These are phyloP conservation scores for Nicotiana rustica DNA, from an alignment of 305 asterid species.

Conservation along the genomic window DNA sequence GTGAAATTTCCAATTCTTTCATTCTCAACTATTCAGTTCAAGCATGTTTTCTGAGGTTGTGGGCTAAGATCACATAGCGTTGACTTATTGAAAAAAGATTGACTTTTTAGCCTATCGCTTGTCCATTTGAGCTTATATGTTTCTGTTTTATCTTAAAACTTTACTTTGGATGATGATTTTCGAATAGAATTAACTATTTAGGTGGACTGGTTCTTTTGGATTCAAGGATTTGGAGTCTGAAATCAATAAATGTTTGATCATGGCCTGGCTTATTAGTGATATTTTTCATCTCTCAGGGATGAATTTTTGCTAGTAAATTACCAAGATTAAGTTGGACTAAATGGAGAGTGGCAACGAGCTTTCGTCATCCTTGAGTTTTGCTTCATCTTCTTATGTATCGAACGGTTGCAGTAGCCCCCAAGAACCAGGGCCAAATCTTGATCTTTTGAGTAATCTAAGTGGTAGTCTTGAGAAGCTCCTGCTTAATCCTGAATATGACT, in stretches of 20 bases:
- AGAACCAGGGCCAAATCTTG: slow-evolving; percentile 55
- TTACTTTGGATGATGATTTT: neutral
- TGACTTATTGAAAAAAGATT: slow-evolving; percentile 10
- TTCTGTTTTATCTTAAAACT: slow-evolving; percentile 8
- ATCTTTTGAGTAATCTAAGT: slow-evolving; percentile 64
- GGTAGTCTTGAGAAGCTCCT: slow-evolving; percentile 69
- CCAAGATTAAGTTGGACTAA: slow-evolving; percentile 3
- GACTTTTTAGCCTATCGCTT: neutral
- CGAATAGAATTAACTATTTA: neutral
- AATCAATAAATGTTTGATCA: neutral
- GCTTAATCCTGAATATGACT: slow-evolving; percentile 58
- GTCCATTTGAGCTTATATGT: slow-evolving; percentile 12
- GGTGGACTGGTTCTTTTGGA: neutral
- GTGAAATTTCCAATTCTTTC: neutral
- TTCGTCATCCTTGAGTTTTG: slow-evolving; percentile 61
- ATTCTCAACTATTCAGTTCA: neutral
- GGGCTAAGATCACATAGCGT: neutral
- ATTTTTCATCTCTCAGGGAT: neutral
- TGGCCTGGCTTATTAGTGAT: neutral
- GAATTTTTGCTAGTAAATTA: slow-evolving; percentile 22
- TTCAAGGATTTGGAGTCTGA: slow-evolving; percentile 13
- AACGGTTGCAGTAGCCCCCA: slow-evolving; percentile 55
- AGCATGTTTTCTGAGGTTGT: neutral
- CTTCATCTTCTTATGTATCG: slow-evolving; percentile 63
- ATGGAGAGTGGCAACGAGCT: slow-evolving; percentile 72